Base-by-base conservation (phyloP, 306 rosid species). In the Citrullus mucosospermus region DNA sequence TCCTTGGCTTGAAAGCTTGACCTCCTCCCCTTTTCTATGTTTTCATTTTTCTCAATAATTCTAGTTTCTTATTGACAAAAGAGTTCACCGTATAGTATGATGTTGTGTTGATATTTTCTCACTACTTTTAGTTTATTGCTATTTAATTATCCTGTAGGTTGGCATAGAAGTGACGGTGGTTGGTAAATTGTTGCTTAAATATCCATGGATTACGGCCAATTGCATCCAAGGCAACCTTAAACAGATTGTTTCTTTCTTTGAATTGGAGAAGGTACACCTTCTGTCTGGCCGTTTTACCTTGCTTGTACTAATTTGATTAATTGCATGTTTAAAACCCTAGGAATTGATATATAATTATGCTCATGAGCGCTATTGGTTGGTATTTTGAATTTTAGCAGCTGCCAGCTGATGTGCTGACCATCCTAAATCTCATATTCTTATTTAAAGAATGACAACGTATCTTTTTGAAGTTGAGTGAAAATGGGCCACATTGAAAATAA, bases 191-290 rank as follows among this genome's bases (percentile, higher is more conserved):
- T 62, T 92, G 81, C 53, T 85, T 58, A 92, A 87, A 82, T 94
- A 89, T 87, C 97, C 97, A 8, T 94, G 98, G 97, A 78, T 89
- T 85, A 87, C 85, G 76, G 89, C 96, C 18, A 61, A 81, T 41
- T 85, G 95, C 73, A 87, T 94, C 78, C 97, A 88, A 82, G 83
- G 87, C 36, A 94, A 90, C 80, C 86, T 88, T 83, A 81, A 80
- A 79, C 88, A 81, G 77, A 73, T 92, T 67, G 76, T 83, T 57
- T 74, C 86, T 43, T 90, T 92, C 79, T 86, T 89, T 36, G 80
- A 84, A 71, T 76, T 79, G 17, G 87, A 80, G 75, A 89, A 89
- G 97, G 98, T 94, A 89, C 4, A 30, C 54, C 32, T 57, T 80
- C 57, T 61, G 51, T 66, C 73, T 9, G 56, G 50, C 69, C 67